phyloP scores from a whole-genome alignment of 129 eudicot species.

The Dittrichia graveolens region DNA sequence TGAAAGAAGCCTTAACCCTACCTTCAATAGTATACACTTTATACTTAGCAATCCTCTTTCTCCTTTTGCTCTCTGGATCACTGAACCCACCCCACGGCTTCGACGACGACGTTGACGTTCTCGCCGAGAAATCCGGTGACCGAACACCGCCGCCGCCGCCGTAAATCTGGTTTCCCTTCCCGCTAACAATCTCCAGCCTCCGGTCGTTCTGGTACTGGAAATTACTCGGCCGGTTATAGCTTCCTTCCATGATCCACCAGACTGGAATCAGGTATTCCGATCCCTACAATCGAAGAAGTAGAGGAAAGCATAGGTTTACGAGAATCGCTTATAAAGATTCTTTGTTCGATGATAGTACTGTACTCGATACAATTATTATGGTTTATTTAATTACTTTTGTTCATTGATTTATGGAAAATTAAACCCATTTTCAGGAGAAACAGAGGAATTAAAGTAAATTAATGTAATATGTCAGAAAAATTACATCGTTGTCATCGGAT shows the following conservation, averaged over 20 bases:
- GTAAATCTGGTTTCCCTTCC: constrained; percentile 50
- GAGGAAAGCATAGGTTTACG: not conserved
- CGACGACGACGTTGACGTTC: constrained; percentile 16
- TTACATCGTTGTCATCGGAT: constrained; percentile 28
- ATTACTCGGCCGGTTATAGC: constrained; percentile 46
- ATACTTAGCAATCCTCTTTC: constrained; percentile 69
- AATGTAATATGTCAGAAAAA: constrained; percentile 27
- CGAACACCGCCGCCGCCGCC: constrained; percentile 5
- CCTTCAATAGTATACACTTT: constrained; percentile 77
- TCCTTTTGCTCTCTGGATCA: constrained; percentile 65
- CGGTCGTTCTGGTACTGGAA: constrained; percentile 41
- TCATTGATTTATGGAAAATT: constrained; percentile 16
- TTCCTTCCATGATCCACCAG: constrained; percentile 23
- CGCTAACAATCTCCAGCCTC: constrained; percentile 60
- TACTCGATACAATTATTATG: constrained; percentile 22
- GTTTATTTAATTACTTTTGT: not conserved
- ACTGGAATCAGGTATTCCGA: not conserved
- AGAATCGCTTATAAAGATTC: constrained; percentile 19
- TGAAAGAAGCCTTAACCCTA: constrained; percentile 68
- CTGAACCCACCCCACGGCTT: constrained; percentile 52
- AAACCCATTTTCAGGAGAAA: not conserved
- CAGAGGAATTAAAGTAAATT: not conserved
- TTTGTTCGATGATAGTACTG: constrained; percentile 19
- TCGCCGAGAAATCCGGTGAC: constrained; percentile 25
- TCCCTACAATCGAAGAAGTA: not conserved